These are phyloP conservation scores for Fusarium devonianum DNA, from an alignment of 2,329 filamentous ascomycete species.

Conservation along the genomic window DNA sequence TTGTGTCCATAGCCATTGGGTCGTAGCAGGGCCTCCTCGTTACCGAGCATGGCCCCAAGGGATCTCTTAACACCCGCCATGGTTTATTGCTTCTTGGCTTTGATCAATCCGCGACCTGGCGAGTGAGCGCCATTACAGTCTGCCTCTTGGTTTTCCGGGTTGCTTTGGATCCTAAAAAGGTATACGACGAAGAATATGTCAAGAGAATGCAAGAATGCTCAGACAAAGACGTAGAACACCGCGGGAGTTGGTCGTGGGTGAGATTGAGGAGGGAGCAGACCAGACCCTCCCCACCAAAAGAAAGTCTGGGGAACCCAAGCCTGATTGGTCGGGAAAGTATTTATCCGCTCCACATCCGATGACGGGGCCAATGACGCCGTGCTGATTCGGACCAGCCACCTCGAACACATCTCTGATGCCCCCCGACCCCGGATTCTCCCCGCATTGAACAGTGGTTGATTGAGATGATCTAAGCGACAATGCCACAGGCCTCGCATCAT, in stretches of 20 bases:
- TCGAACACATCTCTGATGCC: constrained; percentile 24
- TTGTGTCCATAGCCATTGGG: constrained; percentile 26
- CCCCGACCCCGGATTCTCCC: constrained; percentile 40
- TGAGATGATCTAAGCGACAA: constrained; percentile 21
- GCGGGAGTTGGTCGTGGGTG: constrained; percentile 16
- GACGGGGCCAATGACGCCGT: constrained; percentile 24
- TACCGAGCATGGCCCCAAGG: constrained; percentile 46
- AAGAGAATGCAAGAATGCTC: constrained; percentile 7
- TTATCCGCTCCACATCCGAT: constrained; percentile 32
- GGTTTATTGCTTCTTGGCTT: constrained; percentile 25
- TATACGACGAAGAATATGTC: not conserved
- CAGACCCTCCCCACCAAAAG: constrained; percentile 6
- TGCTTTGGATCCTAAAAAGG: not conserved
- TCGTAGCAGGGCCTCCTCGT: constrained; percentile 36
- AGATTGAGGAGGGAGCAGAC: constrained; percentile 5
- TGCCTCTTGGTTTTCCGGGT: not conserved
- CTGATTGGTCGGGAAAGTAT: constrained; percentile 37
- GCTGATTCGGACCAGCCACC: constrained; percentile 20
- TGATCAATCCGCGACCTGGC: constrained; percentile 31
- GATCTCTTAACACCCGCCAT: constrained; percentile 53
- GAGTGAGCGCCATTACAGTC: constrained; percentile 27
- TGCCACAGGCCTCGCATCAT: constrained; percentile 25
- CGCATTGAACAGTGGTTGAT: constrained; percentile 32
- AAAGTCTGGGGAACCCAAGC: constrained; percentile 5
- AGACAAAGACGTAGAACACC: not conserved